These are phyloP conservation scores for Fraxinus xanthoxyloides DNA, from an alignment of 305 asterid genomes.

Conservation along the genomic window DNA sequence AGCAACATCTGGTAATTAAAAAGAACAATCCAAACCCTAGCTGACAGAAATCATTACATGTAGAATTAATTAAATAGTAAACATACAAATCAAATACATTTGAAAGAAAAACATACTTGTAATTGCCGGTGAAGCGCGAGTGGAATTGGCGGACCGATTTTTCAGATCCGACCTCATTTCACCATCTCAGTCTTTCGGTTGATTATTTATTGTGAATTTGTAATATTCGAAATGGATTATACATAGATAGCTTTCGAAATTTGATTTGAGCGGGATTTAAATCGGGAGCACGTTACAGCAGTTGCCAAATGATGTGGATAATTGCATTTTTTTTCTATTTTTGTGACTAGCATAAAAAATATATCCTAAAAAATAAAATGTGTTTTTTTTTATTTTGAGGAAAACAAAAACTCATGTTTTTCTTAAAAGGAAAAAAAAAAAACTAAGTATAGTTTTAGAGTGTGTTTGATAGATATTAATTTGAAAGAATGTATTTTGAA, in stretches of 20 bases:
- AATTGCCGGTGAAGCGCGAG: conserved; percentile 29
- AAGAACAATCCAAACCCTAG: background rate
- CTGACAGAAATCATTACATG: background rate
- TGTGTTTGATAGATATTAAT: too few relatives aligned
- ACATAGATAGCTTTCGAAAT: background rate
- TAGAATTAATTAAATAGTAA: background rate
- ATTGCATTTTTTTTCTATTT: too few relatives aligned
- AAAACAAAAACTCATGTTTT: too few relatives aligned
- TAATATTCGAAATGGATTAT: background rate
- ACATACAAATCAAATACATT: background rate
- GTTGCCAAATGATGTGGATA: too few relatives aligned
- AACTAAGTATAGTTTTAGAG: too few relatives aligned
- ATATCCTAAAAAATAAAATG: too few relatives aligned
- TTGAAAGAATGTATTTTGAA: too few relatives aligned
- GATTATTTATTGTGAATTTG: background rate
- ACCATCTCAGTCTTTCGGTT: background rate
- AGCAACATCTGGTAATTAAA: background rate
- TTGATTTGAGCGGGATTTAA: background rate
- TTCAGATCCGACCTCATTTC: conserved; percentile 31
- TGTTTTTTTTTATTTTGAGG: too few relatives aligned
- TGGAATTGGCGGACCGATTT: conserved; percentile 29
- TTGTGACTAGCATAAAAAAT: too few relatives aligned
- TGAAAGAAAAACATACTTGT: background rate
- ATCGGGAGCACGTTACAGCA: background rate
- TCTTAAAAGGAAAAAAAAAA: too few relatives aligned